Conservation (phyloP, 164 flowering plant genomes). For the Magnolia sinica region DNA sequence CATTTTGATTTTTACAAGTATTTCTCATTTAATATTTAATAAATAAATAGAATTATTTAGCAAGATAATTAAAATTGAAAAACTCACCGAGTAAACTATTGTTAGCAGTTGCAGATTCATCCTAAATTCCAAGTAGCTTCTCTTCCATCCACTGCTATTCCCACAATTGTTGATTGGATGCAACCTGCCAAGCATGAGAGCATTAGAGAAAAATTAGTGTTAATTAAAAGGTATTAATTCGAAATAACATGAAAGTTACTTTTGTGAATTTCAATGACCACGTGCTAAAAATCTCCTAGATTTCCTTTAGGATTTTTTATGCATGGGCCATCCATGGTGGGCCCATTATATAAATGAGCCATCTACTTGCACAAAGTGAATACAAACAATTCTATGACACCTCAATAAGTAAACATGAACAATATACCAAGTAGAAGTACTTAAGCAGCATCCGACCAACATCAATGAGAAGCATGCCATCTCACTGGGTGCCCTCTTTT, state of each 20-base stretch:
- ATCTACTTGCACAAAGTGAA: no score
- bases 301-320: no score
- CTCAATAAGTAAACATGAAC: not conserved
- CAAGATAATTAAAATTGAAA: not conserved
- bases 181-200: constrained; percentile 41
- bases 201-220: constrained; percentile 5
- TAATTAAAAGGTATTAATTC: no score
- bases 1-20: no score
- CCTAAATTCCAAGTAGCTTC: constrained; percentile 38
- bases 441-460: constrained; percentile 1
- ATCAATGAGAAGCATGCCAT: not conserved
- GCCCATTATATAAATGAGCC: no score
- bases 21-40: no score
- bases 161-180: constrained; percentile 35
- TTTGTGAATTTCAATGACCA: no score
- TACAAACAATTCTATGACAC: not conserved
- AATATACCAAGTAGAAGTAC: constrained; percentile 9
- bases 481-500: not conserved
- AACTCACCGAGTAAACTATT: constrained; percentile 52
- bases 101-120: constrained; percentile 44
- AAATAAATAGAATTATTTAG: not conserved
- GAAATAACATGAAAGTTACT: no score
- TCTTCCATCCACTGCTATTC: constrained; percentile 35
- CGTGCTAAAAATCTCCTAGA: no score
- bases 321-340: no score